Evolutionary conservation across 805 yeast genomes (phyloP).

Genomic region (Sporopachydermia lactativora): DNA sequence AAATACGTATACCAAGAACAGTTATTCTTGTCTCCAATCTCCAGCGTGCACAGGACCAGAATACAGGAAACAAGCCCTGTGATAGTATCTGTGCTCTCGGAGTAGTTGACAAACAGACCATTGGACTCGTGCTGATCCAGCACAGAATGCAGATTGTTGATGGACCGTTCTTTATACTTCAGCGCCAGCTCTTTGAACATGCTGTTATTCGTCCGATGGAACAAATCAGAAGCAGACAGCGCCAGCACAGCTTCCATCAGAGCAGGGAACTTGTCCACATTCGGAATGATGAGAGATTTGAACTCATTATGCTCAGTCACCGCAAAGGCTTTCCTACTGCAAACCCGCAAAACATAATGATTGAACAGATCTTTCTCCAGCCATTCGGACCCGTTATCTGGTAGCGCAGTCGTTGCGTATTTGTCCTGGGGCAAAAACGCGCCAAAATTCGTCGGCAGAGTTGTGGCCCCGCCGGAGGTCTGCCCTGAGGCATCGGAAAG

Average conservation of each 20-base stretch:
- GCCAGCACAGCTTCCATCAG: constrained; percentile 16
- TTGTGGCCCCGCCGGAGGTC: too few species aligned
- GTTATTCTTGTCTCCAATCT: constrained; percentile 18
- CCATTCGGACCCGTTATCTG: constrained; percentile 2
- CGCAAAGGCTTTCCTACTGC: constrained; percentile 15
- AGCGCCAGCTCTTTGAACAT: constrained; percentile 5
- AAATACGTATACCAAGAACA: constrained; percentile 18
- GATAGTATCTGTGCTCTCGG: constrained; percentile 10
- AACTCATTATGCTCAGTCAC: constrained; percentile 16
- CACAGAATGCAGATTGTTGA: constrained; percentile 16
- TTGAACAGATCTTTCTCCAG: constrained; percentile 12
- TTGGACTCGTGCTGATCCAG: constrained; percentile 13
- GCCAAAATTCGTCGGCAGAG: too few species aligned
- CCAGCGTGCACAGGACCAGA: constrained; percentile 19
- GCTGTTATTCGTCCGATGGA: constrained; percentile 7
- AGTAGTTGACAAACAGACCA: constrained; percentile 6
- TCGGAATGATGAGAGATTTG: constrained; percentile 15
- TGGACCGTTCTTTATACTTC: constrained; percentile 19
- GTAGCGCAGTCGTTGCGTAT: too few species aligned
- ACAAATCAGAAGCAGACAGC: constrained; percentile 15
- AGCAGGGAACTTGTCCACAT: constrained; percentile 14
- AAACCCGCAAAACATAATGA: constrained; percentile 13
- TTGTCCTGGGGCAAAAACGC: too few species aligned
- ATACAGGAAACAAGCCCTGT: constrained; percentile 19
- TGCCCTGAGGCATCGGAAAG: too few species aligned